Percentiles rank a stretch among this genome's conserved stretches.
Conservation (phyloP, 2,329 filamentous ascomycete genomes). For the Curvularia eragrostidis region DNA sequence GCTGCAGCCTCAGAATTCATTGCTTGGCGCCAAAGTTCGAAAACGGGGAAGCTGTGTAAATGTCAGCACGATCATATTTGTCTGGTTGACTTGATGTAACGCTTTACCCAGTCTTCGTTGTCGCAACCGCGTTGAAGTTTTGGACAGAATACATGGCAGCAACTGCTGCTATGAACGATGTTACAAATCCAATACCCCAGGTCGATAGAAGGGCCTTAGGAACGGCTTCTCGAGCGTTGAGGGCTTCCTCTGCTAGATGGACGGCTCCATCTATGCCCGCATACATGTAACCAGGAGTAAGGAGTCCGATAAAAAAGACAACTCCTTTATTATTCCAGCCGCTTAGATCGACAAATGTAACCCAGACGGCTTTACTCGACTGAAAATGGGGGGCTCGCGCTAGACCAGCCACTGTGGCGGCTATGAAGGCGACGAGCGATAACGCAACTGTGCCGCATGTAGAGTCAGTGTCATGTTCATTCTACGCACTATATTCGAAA, state of each 20-base stretch:
- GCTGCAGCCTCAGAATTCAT: constrained; percentile 1
- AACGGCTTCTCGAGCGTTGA: background rate
- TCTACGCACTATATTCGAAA: background rate
- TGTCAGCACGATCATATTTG: background rate
- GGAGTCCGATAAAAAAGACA: background rate
- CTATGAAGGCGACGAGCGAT: constrained; percentile 1
- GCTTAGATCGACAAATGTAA: background rate
- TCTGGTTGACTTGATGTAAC: background rate
- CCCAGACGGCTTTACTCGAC: constrained; percentile 1
- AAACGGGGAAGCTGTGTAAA: background rate
- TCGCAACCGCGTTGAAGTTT: background rate
- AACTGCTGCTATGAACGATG: background rate
- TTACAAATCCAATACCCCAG: background rate
- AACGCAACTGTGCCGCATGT: background rate
- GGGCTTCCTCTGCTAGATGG: constrained; percentile 1
- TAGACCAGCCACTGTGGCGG: background rate
- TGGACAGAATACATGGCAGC: background rate
- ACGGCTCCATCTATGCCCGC: constrained; percentile 1
- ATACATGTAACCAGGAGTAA: constrained; percentile 3
- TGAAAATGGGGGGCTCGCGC: constrained; percentile 1
- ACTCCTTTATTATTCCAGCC: constrained; percentile 1
- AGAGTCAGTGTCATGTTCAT: background rate
- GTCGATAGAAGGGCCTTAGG: background rate
- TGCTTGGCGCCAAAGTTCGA: constrained; percentile 1
- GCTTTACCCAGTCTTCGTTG: background rate